Percentiles rank a stretch among this genome's conserved stretches.
Conservation (phyloP, 208 protist species). For the Trypanosoma grayi region DNA sequence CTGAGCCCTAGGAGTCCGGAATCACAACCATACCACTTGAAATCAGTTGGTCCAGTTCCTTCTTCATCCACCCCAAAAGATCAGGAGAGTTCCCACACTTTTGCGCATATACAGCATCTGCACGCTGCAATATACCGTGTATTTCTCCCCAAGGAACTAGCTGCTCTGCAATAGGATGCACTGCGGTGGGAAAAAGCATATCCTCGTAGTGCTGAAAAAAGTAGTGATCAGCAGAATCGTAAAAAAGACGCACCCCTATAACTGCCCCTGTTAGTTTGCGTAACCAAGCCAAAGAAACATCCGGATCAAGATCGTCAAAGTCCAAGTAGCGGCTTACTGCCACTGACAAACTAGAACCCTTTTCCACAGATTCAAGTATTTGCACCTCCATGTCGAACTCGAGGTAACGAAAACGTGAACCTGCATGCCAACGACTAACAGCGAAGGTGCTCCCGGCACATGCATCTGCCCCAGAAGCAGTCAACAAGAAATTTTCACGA, state of each 20-base stretch:
- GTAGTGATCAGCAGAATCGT: constrained; percentile 23
- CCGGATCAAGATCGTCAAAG: constrained; percentile 2
- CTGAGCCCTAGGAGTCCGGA: no score
- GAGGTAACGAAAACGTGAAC: constrained; percentile 34
- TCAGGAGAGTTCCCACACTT: constrained; percentile 10
- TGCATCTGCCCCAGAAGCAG: constrained; percentile 16
- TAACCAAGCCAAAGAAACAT: constrained; percentile 10
- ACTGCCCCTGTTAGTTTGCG: constrained; percentile 24
- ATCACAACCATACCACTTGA: constrained; percentile 7
- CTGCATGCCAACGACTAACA: constrained; percentile 20
- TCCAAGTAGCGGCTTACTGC: constrained; percentile 3
- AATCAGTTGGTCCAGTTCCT: constrained; percentile 12
- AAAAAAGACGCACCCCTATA: constrained; percentile 28
- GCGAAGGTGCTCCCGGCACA: neutral
- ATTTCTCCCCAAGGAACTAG: constrained; percentile 21
- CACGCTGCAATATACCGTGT: constrained; percentile 5
- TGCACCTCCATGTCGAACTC: constrained; percentile 48
- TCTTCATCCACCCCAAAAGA: constrained; percentile 19
- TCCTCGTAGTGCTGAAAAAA: constrained; percentile 6
- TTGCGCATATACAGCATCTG: constrained; percentile 3
- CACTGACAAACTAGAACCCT: constrained; percentile 9
- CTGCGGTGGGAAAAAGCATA: neutral
- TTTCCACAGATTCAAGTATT: constrained; percentile 45
- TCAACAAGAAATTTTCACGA: constrained; percentile 47
- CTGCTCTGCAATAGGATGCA: constrained; percentile 9